Conservation (phyloP, 1,284 basidiomycete species). For the Trametes pubescens region DNA sequence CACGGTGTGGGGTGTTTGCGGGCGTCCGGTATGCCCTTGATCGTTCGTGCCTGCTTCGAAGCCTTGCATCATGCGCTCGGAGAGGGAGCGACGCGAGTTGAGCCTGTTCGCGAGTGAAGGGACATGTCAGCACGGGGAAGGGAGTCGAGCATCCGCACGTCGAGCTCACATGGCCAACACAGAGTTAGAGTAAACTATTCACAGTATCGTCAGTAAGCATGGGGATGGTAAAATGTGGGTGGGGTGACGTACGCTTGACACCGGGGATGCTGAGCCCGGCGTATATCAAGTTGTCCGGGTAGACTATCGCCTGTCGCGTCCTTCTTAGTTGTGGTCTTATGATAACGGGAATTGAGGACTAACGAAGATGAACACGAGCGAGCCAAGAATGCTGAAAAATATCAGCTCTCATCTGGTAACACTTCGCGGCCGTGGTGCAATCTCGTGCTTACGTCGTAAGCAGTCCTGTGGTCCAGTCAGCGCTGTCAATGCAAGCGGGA, state of each 20-base stretch:
- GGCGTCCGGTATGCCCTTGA: not conserved
- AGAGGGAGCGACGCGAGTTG: constrained; percentile 2
- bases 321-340: not conserved
- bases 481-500: not conserved
- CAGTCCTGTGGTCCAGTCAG: not conserved
- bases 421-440: no score
- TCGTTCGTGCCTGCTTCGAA: not conserved
- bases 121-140: no score
- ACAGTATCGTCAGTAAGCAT: not conserved
- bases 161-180: constrained; percentile 20
- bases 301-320: constrained; percentile 4
- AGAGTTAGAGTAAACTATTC: constrained; percentile 23
- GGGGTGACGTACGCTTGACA: constrained; percentile 14
- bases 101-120: not conserved
- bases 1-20: not conserved
- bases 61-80: constrained; percentile 2
- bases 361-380: constrained; percentile 13
- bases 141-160: not conserved
- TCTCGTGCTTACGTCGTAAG: not conserved
- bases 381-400: not conserved
- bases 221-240: no score
- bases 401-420: not conserved
- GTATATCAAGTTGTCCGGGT: constrained; percentile 15
- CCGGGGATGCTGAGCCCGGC: constrained; percentile 10
- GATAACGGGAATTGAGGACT: not conserved